phyloP scores from a whole-genome alignment of 805 yeast genomes.

The Candida endomychidarum region DNA sequence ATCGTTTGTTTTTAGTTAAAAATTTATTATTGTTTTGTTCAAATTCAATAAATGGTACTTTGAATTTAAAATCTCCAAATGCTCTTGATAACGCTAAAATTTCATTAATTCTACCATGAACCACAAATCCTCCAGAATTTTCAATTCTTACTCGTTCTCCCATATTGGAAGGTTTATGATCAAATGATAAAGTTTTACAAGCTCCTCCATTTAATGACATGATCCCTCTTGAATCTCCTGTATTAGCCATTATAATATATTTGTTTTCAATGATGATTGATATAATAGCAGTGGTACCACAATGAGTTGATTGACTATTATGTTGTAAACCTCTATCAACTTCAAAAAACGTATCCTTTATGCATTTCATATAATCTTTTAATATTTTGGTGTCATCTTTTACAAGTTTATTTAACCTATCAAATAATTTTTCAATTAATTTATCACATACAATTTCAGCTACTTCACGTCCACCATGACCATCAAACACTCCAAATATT shows the following conservation, averaged over 20 bases:
- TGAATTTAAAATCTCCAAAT: constrained; percentile 45
- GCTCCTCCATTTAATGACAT: constrained; percentile 55
- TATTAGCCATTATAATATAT: constrained; percentile 59
- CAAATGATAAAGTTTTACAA: constrained; percentile 51
- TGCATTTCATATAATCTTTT: constrained; percentile 20
- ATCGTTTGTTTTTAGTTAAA: constrained; percentile 22
- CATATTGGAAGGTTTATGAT: constrained; percentile 45
- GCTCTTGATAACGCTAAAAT: constrained; percentile 45
- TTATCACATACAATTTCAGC: constrained; percentile 52
- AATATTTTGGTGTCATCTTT: constrained; percentile 12
- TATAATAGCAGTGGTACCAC: constrained; percentile 45
- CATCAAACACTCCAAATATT: constrained; percentile 76
- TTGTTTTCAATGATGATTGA: constrained; percentile 29
- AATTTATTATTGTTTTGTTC: constrained; percentile 30
- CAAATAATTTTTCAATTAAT: constrained; percentile 39
- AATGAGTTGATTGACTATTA: constrained; percentile 28
- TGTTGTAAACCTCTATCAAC: constrained; percentile 32
- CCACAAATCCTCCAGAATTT: constrained; percentile 38
- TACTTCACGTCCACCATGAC: constrained; percentile 73
- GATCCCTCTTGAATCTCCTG: constrained; percentile 76
- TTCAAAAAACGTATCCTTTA: constrained; percentile 36
- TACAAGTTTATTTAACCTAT: constrained; percentile 19
- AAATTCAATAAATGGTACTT: constrained; percentile 35
- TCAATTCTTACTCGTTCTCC: constrained; percentile 45
- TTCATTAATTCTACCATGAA: constrained; percentile 41